Evolutionary conservation across 345 rosid genomes (phyloP), one percentile per base, ranked within the genome.

Genomic region (Punica granatum): DNA sequence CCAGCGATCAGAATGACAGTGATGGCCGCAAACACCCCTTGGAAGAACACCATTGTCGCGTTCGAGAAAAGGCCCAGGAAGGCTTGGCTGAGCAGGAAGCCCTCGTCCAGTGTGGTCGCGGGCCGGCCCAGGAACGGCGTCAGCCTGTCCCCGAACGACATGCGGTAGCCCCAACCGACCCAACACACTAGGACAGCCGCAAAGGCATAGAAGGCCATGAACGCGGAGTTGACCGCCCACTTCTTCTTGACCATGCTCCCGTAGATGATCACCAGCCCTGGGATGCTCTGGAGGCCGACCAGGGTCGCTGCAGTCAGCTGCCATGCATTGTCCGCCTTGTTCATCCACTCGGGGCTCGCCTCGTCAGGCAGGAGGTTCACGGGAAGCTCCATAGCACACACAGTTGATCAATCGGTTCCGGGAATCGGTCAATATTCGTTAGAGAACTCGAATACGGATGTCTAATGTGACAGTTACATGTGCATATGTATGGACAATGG

Each of bases 181-280:
- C 83, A 79, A n/a, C 85, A 82, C 0, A 79, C 32, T 2, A 86
- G 60, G 3, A 84, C 74, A 53, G 74, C 62, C 0, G 87, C 80
- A 26, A 82, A 84, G 32, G 87, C 85, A 9, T 76, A 84, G 37
- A 84, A 44, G 8, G 83, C 82, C 91, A 82, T 86, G 77, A 84
- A 81, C 2, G 85, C 83, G 0, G 87, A 82, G 83, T 86, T 82
- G 25, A 84, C 60, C 0, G 91, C 81, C 85, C 86, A 84, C 48
- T 82, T 82, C 72, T 49, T 75, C 33, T 76, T 74, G 0, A 80
- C 78, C 64, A 80, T 25, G 79, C 88, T 82, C 5, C 80, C 84
- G 34, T 82, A 83, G 6, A 86, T 44, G 76, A 84, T 81, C 28
- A 84, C 78, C 0, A 86, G 79, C 42, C 87, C 85, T 0, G 83